Base-by-base conservation (phyloP, 768 basidiomycete genomes). In the Lactarius psammicola region DNA sequence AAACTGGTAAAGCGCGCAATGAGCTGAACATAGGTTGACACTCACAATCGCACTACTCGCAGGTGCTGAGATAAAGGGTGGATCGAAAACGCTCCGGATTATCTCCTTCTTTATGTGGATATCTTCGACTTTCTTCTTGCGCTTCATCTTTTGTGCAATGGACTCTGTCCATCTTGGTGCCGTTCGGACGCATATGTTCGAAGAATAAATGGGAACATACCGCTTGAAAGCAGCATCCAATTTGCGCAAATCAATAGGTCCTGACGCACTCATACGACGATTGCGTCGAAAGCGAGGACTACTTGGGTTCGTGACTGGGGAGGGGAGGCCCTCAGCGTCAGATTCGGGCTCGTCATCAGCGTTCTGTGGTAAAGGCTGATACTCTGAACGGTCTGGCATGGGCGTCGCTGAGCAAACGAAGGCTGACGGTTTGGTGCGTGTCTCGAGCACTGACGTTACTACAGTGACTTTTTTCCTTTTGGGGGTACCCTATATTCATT, bases 221-320 rank as follows among this genome's bases (percentile, higher is more conserved):
- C 89, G 82, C 76, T 93, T 93, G 79, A 94, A 94, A 7, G 92
- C 92, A 73, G 81, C 84, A 73, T 94, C 92, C 64, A 94, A 74
- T 72, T 90, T 90, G 46, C 85, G 82, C 64, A 94, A 77, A 80
- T 94, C 92, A 72, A 94, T 89, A 71, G 84, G 85, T 53, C 86
- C 86, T 54, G 87, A 83, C 63, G 82, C 77, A 36, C 71, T 74
- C 31, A 75, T 67, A 46, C 78, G 77, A 59, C 78, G 77, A 36
- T 63, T 68, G 13, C 73, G 66, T 40, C 72, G 49, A 10, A 23
- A 31, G 23, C 60, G 67, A 49, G 49, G 51, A 49, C 8, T 64
- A 11, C 28, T 54, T 33, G 67, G 57, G 44, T 40, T 72, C 57
- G 74, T 70, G 36, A 72, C 68, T 26, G 75, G 69, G 56, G 75